A percentile compares a stretch with the other conserved stretches of the same genome.
Evolutionary conservation across 768 basidiomycete genomes (phyloP).

Genomic region (Pleurotus ostreatus): DNA sequence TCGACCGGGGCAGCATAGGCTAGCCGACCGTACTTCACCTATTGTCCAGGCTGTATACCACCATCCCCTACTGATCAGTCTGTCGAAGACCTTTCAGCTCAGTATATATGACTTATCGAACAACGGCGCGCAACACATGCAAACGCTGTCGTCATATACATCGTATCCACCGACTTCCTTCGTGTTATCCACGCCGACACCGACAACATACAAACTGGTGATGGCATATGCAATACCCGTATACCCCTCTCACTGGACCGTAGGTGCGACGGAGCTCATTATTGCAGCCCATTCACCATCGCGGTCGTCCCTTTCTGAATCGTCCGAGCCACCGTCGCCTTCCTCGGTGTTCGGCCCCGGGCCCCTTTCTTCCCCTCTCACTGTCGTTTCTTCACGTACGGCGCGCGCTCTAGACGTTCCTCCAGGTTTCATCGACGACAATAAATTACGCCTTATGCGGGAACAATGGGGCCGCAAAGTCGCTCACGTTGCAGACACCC

Average conservation of each 20-base stretch:
- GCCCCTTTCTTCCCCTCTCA: conserved; percentile 21
- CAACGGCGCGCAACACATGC: conserved; percentile 43
- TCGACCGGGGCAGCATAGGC: conserved; percentile 12
- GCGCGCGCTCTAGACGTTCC: conserved; percentile 70
- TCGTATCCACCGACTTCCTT: conserved; percentile 78
- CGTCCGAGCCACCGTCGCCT: conserved; percentile 15
- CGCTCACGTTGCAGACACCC: conserved; percentile 60
- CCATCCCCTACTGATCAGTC: conserved; percentile 71
- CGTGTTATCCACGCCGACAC: conserved; percentile 64
- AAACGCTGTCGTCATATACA: conserved; percentile 73
- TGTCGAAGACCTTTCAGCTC: conserved; percentile 64
- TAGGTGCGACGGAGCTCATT: conserved; percentile 72
- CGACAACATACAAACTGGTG: conserved; percentile 64
- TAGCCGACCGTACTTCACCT: conserved; percentile 33
- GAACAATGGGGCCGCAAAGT: conserved; percentile 82
- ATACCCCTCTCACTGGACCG: conserved; percentile 78
- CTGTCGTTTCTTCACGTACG: conserved; percentile 55
- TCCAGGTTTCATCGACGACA: conserved; percentile 66
- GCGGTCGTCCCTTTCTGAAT: conserved; percentile 11
- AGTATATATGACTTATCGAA: conserved; percentile 70
- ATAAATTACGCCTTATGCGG: conserved; percentile 56
- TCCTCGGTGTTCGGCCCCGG: conserved; percentile 11
- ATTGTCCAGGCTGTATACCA: conserved; percentile 71
- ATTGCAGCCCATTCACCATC: conserved; percentile 38
- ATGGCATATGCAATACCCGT: conserved; percentile 74